phyloP scores from a whole-genome alignment of 2,329 filamentous ascomycete genomes.

The Diaporthe humulicola region DNA sequence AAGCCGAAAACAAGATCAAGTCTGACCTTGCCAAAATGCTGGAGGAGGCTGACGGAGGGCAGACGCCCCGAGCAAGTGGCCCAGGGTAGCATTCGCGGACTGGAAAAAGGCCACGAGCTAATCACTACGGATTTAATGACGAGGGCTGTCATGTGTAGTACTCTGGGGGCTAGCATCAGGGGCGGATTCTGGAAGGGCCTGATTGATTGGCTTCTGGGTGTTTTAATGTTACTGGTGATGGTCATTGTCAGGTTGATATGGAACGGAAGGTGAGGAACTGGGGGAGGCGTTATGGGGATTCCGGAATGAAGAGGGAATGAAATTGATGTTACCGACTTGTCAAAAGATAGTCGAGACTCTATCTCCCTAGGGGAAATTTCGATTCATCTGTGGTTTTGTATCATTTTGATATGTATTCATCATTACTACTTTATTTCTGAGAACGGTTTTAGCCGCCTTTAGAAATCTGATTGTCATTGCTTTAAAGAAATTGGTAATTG shows the following conservation, averaged over 20 bases:
- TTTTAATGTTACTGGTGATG: not conserved
- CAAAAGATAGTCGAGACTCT: too few species aligned
- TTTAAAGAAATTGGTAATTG: too few species aligned
- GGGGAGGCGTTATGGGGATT: not conserved
- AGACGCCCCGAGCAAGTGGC: conserved; percentile 73
- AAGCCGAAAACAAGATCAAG: conserved; percentile 53
- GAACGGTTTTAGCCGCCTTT: too few species aligned
- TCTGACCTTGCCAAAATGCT: conserved; percentile 53
- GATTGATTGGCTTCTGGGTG: not conserved
- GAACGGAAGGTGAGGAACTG: not conserved
- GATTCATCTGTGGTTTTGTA: not conserved
- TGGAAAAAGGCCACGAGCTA: conserved; percentile 75
- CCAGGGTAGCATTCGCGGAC: conserved; percentile 64
- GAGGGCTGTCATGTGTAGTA: conserved; percentile 65
- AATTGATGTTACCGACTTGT: not conserved
- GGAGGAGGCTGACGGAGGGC: conserved; percentile 52
- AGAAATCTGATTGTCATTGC: not conserved
- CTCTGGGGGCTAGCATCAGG: conserved; percentile 47
- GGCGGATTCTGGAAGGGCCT: not conserved
- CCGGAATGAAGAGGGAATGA: not conserved
- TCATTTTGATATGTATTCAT: not conserved
- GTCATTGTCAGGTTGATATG: not conserved
- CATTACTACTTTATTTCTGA: too few species aligned
- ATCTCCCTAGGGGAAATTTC: too few species aligned
- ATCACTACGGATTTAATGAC: conserved; percentile 73